These are phyloP conservation scores for Rhodosporidiobolus sp. DNA, from an alignment of 768 basidiomycete species.

Conservation along the genomic window DNA sequence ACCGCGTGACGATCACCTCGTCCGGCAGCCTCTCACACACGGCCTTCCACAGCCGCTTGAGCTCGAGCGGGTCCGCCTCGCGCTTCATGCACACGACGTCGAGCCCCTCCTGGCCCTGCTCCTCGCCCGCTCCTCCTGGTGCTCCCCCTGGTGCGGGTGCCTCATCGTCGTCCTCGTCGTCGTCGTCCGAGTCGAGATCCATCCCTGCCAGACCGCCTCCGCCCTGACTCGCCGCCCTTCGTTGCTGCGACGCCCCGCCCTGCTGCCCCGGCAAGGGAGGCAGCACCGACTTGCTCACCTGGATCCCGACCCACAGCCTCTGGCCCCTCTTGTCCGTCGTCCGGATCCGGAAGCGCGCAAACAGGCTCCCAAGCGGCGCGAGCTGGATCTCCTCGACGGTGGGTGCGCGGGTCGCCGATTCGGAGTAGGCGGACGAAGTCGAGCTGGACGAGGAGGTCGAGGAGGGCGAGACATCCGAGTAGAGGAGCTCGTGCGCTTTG, in stretches of 20 bases:
- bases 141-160: not conserved
- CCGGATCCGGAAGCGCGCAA: constrained; percentile 20
- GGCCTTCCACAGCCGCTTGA: constrained; percentile 35
- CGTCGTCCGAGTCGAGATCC: constrained; percentile 8
- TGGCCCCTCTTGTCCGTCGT: constrained; percentile 12
- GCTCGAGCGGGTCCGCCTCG: constrained; percentile 35
- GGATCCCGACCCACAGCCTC: constrained; percentile 10
- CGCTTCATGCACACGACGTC: constrained; percentile 31
- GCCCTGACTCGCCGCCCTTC: too few species aligned
- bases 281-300: constrained; percentile 20
- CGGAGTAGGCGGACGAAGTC: too few species aligned
- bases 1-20: constrained; percentile 21
- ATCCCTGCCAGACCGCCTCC: not conserved
- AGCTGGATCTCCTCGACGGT: not conserved
- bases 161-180: not conserved
- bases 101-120: constrained; percentile 14
- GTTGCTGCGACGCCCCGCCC: not conserved
- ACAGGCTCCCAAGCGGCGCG: constrained; percentile 5
- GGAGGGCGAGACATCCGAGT: too few species aligned
- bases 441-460: not conserved
- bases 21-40: constrained; percentile 15
- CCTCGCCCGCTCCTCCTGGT: not conserved
- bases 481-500: not conserved
- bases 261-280: not conserved
- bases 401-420: not conserved